Conservation (phyloP, 768 basidiomycete genomes). For the Rhodotorula diobovata region DNA sequence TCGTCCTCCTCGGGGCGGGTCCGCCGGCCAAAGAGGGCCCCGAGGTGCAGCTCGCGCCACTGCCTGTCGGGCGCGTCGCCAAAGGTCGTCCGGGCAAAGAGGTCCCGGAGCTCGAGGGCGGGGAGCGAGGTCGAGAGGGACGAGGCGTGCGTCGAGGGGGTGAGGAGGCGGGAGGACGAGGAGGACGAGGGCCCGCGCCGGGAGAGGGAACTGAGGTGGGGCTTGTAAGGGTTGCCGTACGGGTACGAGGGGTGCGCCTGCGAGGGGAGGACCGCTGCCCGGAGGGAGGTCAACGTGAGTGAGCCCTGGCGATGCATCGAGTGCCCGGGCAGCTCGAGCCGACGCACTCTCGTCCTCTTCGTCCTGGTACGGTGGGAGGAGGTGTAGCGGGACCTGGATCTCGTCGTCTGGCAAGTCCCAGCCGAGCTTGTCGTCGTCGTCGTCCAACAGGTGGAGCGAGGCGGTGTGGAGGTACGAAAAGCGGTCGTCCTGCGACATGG, state of each 20-base stretch:
- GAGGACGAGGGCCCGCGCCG: neutral
- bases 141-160: constrained; percentile 18
- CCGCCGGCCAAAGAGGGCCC: constrained; percentile 10
- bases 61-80: constrained; percentile 20
- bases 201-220: constrained; percentile 16
- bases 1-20: constrained; percentile 13
- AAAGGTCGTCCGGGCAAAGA: constrained; percentile 23
- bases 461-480: constrained; percentile 15
- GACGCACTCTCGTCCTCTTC: constrained; percentile 41
- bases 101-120: constrained; percentile 17
- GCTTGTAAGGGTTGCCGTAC: constrained; percentile 43
- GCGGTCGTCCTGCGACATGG: neutral
- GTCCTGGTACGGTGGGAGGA: constrained; percentile 41
- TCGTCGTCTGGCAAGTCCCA: constrained; percentile 32
- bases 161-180: neutral
- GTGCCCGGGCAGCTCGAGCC: too few species aligned
- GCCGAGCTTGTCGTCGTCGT: constrained; percentile 9
- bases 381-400: constrained; percentile 36
- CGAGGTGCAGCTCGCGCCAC: constrained; percentile 22
- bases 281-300: constrained; percentile 32
- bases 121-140: constrained; percentile 30
- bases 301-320: neutral
- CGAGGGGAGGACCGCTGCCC: constrained; percentile 36
- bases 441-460: neutral
- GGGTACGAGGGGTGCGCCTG: constrained; percentile 41